Base-by-base conservation (phyloP, 495 filamentous ascomycete genomes). In the Talaromyces liani region DNA sequence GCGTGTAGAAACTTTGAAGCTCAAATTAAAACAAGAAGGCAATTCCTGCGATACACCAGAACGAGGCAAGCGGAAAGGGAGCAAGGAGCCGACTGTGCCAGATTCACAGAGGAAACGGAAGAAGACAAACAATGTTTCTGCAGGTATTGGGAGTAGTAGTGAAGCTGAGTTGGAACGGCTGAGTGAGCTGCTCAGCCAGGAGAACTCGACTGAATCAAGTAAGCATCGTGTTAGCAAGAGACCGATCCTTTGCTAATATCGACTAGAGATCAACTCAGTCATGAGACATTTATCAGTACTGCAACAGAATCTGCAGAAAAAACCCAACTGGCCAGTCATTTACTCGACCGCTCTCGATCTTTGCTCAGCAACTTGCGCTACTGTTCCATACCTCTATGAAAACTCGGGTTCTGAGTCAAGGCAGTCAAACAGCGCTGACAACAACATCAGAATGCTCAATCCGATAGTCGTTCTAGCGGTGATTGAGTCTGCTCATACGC, bases 201-300 rank as follows among this genome's bases (percentile, higher is more conserved):
- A 29, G 6, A 16, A 41, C n/a, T 62, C 47, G 5, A 53, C 10
- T 29, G 24, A 24, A 16, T 45, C 41, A 62, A 29, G 60, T 62
- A 10, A 29, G 60, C 54, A 62, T 33, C 6, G 10, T 22, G 2
- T 29, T 24, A 7, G 20, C 27, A 3, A 56, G 10, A 14, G 24
- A 9, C 20, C 53, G n/a, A 6, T 31, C 41, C 54, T 8, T 55
- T 45, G 61, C 14, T n/a, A 34, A 31, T 20, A 10, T 22, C n/a
- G 14, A 55, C 33, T 31, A 71, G 64, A 53, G 10, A 66, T 66
- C 6, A 66, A 51, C 0, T 63, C 73, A 1, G 70, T 77, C 33
- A 68, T 72, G 66, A 71, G 76, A 58, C 73, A 76, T 18, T 61
- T 79, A 2, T 74, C 65, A 61, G 63, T 49, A 1, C 69, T 81